Evolutionary conservation across 768 basidiomycete genomes (phyloP), one percentile per base, ranked within the genome.

Genomic region (Hygrophorus pudorinus): DNA sequence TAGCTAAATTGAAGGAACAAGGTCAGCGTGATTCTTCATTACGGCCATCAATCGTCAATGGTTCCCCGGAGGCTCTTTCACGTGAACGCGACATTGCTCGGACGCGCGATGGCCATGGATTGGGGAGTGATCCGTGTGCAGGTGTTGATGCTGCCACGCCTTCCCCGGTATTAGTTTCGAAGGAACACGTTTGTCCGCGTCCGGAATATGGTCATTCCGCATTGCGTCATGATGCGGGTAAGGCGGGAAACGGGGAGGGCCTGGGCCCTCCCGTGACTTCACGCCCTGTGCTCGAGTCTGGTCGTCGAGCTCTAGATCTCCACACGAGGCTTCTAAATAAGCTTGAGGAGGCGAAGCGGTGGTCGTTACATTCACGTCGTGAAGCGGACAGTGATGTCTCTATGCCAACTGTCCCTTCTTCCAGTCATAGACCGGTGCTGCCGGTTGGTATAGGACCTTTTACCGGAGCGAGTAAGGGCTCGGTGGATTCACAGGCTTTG

Each of bases 271-370:
- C 24, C 24, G 24, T 24, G 7, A 24, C 24, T 24, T 3, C 24
- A 24, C 7, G 7, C 24, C 3, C 24, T 3, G 24, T 24, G 4
- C 24, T 24, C 7, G 33, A 54, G 49, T 52, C 41, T 9, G 38
- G 46, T 37, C n/a, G 47, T 12, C 20, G 40, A 33, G 29, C 41
- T 18, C 33, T 47, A 45, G 55, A 57, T 39, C 46, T 49, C 47
- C 71, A 70, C 42, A 53, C 61, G 39, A 56, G 54, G 53, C 58
- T 76, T 45, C 59, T 75, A 43, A 54, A 53, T 46, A 66, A 63
- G 54, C 64, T 78, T 44, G 59, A 65, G 47, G 57, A 62, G 48
- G 75, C 73, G 59, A 72, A 67, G 58, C 48, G 49, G 14, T 14
- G 31, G 38, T 14, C n/a, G 17, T 27, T 21, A 14, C 27, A 6